phyloP scores from a whole-genome alignment of 1,284 basidiomycete species.

The Coriolopsis trogii region DNA sequence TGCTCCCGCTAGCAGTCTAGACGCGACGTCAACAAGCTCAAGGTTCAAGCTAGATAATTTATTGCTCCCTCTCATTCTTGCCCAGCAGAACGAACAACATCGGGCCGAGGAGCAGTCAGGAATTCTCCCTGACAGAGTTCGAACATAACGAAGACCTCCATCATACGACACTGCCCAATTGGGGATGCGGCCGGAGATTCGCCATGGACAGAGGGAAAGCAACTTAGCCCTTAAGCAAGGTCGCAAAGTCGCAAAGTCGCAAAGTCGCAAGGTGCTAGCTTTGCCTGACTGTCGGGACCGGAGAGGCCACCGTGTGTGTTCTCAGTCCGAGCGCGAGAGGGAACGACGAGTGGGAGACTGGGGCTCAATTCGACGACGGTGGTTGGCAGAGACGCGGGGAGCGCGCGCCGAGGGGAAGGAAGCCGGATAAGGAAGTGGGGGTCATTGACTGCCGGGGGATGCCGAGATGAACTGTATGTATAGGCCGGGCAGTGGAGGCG shows the following conservation, averaged over 20 bases:
- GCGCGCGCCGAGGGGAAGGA: constrained; percentile 1
- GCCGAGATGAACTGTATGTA: constrained; percentile 20
- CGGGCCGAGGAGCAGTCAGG: constrained; percentile 16
- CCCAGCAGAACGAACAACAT: constrained; percentile 7
- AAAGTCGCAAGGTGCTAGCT: too few relatives aligned
- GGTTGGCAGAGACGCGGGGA: not conserved
- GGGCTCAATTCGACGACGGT: not conserved
- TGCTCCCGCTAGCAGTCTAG: not conserved
- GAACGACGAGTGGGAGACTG: too few relatives aligned
- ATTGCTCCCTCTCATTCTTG: too few relatives aligned
- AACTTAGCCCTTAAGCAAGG: too few relatives aligned
- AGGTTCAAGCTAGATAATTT: too few relatives aligned
- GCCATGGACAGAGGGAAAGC: not conserved
- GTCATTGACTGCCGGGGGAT: constrained; percentile 8
- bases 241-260: not conserved
- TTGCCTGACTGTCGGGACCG: too few relatives aligned
- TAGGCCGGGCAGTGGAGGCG: constrained; percentile 5
- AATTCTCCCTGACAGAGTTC: constrained; percentile 11
- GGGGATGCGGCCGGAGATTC: constrained; percentile 7
- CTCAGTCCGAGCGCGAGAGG: too few relatives aligned
- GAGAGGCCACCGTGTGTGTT: too few relatives aligned
- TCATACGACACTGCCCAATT: not conserved
- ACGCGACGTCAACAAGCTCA: constrained; percentile 3
- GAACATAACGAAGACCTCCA: not conserved
- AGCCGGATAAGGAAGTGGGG: constrained; percentile 6